Conservation (phyloP, 148 eudicot genomes). For the Camellia granthamiana region DNA sequence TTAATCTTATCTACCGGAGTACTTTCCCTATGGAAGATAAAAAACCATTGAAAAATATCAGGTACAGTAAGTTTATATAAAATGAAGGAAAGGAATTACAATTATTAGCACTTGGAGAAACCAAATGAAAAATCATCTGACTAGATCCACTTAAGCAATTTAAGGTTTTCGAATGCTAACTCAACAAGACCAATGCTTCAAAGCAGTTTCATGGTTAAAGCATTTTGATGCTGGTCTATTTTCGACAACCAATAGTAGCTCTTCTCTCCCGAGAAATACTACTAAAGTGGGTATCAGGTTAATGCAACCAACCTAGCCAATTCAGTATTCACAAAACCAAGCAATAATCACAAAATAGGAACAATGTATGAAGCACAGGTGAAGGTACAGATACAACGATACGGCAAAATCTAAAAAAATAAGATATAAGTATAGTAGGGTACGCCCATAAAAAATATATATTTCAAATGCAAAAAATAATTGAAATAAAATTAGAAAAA, state of each 20-base stretch:
- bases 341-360: too few relatives aligned
- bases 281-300: neutral
- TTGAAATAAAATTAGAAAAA: too few relatives aligned
- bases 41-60: neutral
- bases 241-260: neutral
- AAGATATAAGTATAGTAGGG: too few relatives aligned
- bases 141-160: neutral
- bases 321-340: neutral
- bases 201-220: neutral
- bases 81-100: too few relatives aligned
- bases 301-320: neutral
- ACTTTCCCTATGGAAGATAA: constrained; percentile 34
- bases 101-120: too few relatives aligned
- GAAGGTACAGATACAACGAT: too few relatives aligned
- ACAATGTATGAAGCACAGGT: too few relatives aligned
- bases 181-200: neutral
- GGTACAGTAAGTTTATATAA: neutral
- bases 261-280: neutral
- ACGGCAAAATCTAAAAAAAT: too few relatives aligned
- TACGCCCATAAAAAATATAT: too few relatives aligned
- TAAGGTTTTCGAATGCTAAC: neutral
- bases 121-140: too few relatives aligned
- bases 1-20: constrained; percentile 32
- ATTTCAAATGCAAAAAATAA: too few relatives aligned
- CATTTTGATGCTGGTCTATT: neutral